Evolutionary conservation across 2,329 filamentous ascomycete genomes (phyloP), one percentile per base, ranked within the genome.

Genomic region (Trichocomaceae sp.): DNA sequence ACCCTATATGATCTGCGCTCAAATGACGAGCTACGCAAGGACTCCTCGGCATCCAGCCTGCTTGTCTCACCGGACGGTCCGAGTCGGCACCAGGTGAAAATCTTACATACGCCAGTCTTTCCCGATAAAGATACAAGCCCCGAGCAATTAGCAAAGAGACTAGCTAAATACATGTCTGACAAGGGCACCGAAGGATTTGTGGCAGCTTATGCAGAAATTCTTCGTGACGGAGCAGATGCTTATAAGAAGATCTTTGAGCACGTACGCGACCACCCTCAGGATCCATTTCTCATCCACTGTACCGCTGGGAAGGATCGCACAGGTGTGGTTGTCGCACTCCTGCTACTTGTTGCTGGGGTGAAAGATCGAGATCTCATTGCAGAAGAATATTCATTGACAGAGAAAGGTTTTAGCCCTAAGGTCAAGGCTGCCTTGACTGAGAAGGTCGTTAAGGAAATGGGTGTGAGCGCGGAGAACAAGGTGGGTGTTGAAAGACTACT

Each of bases 231-330:
- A 0, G 85, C 77, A 0, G 66, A 72, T 15, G 76, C 81, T 1
- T 86, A 80, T 64, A 68, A 70, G 22, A 75, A 74, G 1, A 86
- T 89, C 59, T 74, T 88, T 39, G 66, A 71, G n/a, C 80, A 87
- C 61, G 70, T 89, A 4, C 68, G 80, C 63, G 59, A 73, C 44
- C 61, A 65, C 4, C 60, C 75, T 2, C 62, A 70, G 2, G 59
- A 72, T 1, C 82, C 84, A 7, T 69, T 86, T 9, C 73, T 89
- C 6, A 73, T 90, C 7, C 86, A 91, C 64, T 90, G 87, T 68
- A 87, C 86, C 0, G 86, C 85, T 0, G 87, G 87, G 12, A 91
- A 91, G 69, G 87, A 91, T 67, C 78, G 87, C 44, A 90, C 87
- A 0, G 87, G 2, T n/a, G 78, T 90, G 4, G 71, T 89, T 45